Base-by-base conservation (phyloP, 1,284 basidiomycete species). In the Cryptococcus wingfieldii region DNA sequence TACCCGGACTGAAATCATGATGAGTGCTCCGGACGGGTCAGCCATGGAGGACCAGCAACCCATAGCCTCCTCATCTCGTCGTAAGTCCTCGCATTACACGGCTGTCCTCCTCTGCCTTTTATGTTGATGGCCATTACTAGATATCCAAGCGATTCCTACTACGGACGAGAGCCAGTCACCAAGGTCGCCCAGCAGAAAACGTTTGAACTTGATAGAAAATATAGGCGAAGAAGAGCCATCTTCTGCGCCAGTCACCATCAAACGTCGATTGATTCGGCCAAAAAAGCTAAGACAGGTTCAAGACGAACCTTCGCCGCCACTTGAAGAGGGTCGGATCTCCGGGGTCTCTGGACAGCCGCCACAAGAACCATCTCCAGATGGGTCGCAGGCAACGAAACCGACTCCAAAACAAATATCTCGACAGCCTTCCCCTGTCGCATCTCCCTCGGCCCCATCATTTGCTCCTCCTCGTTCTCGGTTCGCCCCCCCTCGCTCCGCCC, bases 401-500 rank as follows among this genome's bases (percentile, higher is more conserved):
- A 51, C 51, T 10, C 42, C 56, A 18, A 37, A 56, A 6, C 44
- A 38, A 27, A 50, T 56, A 34, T 52, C 56, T 31, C 51, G 47
- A n/a, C 41, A 38, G 23, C 38, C 52, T 5, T 39, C 54, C 8
- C 14, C 39, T n/a, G 34, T 51, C 14, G 25, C 48, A 58, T 5
- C 47, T 51, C 12, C 41, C 54, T n/a, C 38, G 46, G 8, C 28
- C 37, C 42, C 18, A 50, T 46, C 49, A 27, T 46, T 10, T 16
- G 59, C 49, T 44, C 61, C 64, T 3, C 58, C 68, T n/a, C 65
- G 71, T 42, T 76, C 72, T 14, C 55, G 60, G 31, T 72, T 73
- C 43, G 90, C 88, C 0, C 91, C 90, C 1, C 83, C 83, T 38
- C 81, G 91, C 55, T 86, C 83, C 2, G 76, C 78, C 3, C 89